phyloP scores from a whole-genome alignment of 345 rosid genomes.

The Mallotus nudiflorus region DNA sequence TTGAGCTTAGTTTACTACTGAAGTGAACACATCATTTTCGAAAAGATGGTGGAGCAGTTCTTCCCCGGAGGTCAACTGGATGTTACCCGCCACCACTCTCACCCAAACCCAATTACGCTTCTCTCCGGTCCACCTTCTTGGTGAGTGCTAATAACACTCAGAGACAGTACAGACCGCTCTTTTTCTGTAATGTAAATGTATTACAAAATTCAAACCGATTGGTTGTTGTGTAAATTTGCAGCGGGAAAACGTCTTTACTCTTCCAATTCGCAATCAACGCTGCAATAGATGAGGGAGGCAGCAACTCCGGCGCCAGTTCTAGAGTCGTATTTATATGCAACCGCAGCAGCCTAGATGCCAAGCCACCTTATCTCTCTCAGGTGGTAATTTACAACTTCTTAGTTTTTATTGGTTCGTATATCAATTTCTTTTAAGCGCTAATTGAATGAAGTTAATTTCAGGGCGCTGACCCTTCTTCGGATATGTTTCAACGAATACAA shows the following conservation, averaged over 20 bases:
- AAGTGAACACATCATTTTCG: too few species aligned
- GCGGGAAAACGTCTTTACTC: constrained; percentile 85
- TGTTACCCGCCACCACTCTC: background rate
- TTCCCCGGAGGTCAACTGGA: constrained; percentile 14
- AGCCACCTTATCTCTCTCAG: constrained; percentile 78
- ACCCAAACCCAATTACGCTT: constrained; percentile 42
- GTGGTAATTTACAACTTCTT: constrained; percentile 26
- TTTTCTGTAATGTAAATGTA: background rate
- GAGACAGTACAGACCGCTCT: background rate
- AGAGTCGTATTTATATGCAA: constrained; percentile 76
- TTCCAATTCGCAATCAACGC: constrained; percentile 74
- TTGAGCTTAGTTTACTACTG: too few species aligned
- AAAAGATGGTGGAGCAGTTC: constrained; percentile 25
- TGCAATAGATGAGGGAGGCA: constrained; percentile 24
- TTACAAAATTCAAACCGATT: background rate
- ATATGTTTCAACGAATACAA: constrained; percentile 57
- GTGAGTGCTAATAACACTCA: constrained; percentile 37
- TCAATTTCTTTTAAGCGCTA: background rate
- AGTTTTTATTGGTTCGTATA: background rate
- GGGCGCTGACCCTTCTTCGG: constrained; percentile 66
- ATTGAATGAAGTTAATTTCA: constrained; percentile 27
- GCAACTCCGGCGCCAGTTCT: too few species aligned
- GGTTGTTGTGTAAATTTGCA: constrained; percentile 22
- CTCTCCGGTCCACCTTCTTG: constrained; percentile 74
- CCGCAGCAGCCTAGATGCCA: constrained; percentile 54